phyloP scores from a whole-genome alignment of 2,329 filamentous ascomycete genomes.

The Purpureocillium lavendulum region DNA sequence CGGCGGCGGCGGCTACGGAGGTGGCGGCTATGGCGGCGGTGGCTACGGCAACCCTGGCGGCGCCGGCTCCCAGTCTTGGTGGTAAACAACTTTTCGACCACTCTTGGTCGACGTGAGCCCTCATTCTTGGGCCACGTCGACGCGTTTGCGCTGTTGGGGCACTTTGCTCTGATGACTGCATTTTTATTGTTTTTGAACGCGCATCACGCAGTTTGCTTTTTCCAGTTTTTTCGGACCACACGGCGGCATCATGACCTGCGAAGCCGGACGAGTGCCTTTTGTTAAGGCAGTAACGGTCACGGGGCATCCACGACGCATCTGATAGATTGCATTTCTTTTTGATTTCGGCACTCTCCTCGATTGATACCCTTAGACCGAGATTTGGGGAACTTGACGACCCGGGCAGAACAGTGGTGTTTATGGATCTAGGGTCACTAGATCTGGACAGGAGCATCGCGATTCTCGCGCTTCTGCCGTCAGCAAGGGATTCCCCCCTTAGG shows the following conservation, averaged over 20 bases:
- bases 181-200: slow-evolving; percentile 12
- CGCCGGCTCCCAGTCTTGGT: slow-evolving; percentile 56
- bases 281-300: slow-evolving; percentile 25
- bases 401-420: slow-evolving; percentile 26
- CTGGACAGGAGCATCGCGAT: slow-evolving; percentile 25
- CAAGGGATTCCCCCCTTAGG: slow-evolving; percentile 24
- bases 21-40: slow-evolving; percentile 34
- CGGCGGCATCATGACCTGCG: slow-evolving; percentile 33
- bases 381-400: slow-evolving; percentile 28
- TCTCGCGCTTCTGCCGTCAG: slow-evolving; percentile 29
- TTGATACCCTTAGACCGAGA: slow-evolving; percentile 38
- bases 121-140: slow-evolving; percentile 1
- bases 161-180: slow-evolving; percentile 13
- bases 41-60: slow-evolving; percentile 63
- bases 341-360: slow-evolving; percentile 32
- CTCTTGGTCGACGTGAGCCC: slow-evolving; percentile 23
- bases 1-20: slow-evolving; percentile 28
- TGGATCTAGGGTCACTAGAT: slow-evolving; percentile 25
- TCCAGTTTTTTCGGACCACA: slow-evolving; percentile 19
- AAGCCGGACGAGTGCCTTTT: slow-evolving; percentile 23
- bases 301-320: slow-evolving; percentile 33
- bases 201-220: slow-evolving; percentile 11
- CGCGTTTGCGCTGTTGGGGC: slow-evolving; percentile 7
- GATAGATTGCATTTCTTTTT: slow-evolving; percentile 36
- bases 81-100: slow-evolving; percentile 34